Percentiles rank a stretch among this genome's conserved stretches.
Evolutionary conservation across 2,329 filamentous ascomycete genomes (phyloP).

Genomic region (Colletotrichum orchidophilum): DNA sequence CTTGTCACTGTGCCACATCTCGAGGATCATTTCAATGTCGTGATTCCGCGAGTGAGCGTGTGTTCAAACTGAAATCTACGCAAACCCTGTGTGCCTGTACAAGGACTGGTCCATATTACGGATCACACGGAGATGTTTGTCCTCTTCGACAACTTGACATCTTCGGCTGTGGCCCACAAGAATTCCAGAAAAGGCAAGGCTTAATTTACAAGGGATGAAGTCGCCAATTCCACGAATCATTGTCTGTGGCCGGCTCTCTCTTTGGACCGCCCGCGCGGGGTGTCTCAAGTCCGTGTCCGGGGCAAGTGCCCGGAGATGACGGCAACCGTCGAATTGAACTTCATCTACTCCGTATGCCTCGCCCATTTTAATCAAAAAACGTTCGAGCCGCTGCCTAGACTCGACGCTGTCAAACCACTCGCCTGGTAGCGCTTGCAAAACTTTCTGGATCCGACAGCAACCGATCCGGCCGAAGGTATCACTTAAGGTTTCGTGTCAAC

Average conservation of each 20-base stretch:
- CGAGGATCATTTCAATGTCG: too few species aligned
- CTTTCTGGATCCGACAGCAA: neutral
- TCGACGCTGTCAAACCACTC: neutral
- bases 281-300: neutral
- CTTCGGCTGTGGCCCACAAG: neutral
- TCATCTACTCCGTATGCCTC: too few species aligned
- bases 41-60: neutral
- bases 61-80: neutral
- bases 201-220: neutral
- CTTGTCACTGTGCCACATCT: too few species aligned
- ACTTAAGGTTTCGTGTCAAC: constrained; percentile 13
- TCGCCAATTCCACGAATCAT: neutral
- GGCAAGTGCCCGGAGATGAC: neutral
- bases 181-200: neutral
- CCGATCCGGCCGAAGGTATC: neutral
- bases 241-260: neutral
- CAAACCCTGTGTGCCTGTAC: neutral
- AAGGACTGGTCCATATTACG: neutral
- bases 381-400: neutral
- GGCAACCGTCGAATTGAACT: too few species aligned
- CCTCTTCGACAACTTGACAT: neutral
- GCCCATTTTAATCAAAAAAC: neutral
- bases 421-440: neutral
- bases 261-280: neutral
- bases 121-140: neutral